Conservation (phyloP, 345 rosid genomes). For the Salix suchowensis region DNA sequence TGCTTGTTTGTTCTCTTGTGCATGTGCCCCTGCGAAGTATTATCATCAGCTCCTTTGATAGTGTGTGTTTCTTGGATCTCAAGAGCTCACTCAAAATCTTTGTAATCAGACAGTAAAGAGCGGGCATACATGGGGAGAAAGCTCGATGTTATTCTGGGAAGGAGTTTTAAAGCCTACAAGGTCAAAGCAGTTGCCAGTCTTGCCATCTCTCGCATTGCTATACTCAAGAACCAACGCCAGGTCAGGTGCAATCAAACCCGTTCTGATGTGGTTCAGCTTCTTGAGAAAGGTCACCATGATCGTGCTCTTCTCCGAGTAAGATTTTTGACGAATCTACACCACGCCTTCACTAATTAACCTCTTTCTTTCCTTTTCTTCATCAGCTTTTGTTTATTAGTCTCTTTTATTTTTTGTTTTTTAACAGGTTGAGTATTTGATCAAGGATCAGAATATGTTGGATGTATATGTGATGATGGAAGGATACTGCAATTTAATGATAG, state of each 20-base stretch:
- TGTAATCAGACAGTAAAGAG: neutral
- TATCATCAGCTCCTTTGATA: neutral
- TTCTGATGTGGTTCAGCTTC: conserved; percentile 77
- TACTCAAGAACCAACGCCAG: conserved; percentile 69
- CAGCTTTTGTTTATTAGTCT: neutral
- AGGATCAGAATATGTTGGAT: conserved; percentile 69
- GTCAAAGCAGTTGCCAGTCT: conserved; percentile 59
- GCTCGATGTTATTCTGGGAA: conserved; percentile 67
- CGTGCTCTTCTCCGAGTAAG: conserved; percentile 71
- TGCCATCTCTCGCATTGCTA: conserved; percentile 61
- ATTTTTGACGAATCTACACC: neutral
- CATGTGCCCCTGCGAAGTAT: neutral
- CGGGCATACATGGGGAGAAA: conserved; percentile 63
- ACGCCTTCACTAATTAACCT: neutral
- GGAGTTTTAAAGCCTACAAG: conserved; percentile 57
- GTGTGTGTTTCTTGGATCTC: neutral
- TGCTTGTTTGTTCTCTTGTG: conserved; percentile 13
- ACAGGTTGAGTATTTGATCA: conserved; percentile 64
- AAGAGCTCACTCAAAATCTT: too few relatives aligned
- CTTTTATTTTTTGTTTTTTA: neutral
- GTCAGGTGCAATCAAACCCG: conserved; percentile 49
- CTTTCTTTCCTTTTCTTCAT: neutral
- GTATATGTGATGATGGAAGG: conserved; percentile 59
- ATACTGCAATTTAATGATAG: conserved; percentile 57
- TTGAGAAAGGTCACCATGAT: conserved; percentile 59